Conservation (phyloP, 106 monocot species). For the Dactylorhiza incarnata region DNA sequence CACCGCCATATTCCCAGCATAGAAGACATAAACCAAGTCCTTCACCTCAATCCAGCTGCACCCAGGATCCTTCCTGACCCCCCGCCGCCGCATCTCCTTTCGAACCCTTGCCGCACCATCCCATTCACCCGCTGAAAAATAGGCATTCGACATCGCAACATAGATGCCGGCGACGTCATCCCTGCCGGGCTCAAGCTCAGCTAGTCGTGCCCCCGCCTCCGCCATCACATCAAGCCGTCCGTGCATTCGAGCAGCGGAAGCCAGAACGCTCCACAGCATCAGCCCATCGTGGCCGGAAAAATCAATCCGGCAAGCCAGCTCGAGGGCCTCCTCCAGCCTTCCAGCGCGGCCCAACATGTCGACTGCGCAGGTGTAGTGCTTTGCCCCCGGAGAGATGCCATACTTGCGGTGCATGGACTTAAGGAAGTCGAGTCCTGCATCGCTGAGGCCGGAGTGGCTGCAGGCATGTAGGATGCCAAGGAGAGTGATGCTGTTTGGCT, state of each 20-base stretch:
- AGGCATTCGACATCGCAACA: conserved; percentile 65
- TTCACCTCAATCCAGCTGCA: conserved; percentile 7
- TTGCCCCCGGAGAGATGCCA: conserved; percentile 36
- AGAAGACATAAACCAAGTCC: conserved; percentile 49
- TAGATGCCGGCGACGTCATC: conserved; percentile 60
- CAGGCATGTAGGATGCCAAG: conserved; percentile 77
- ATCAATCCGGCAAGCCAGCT: conserved; percentile 26
- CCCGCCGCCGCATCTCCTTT: conserved; percentile 46
- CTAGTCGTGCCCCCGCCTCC: conserved; percentile 34
- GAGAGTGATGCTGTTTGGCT: conserved; percentile 63
- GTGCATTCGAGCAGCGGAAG: conserved; percentile 42
- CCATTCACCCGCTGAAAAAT: conserved; percentile 37
- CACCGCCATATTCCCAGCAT: conserved; percentile 31
- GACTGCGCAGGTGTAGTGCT: conserved; percentile 75
- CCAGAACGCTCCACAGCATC: conserved; percentile 71
- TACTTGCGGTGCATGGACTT: conserved; percentile 38
- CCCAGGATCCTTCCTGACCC: conserved; percentile 63
- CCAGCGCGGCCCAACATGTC: conserved; percentile 91
- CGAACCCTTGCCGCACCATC: conserved; percentile 34
- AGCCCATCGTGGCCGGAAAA: conserved; percentile 37
- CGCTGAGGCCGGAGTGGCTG: conserved; percentile 62
- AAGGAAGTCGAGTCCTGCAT: conserved; percentile 46
- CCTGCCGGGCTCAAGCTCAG: conserved; percentile 16
- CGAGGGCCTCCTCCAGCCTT: conserved; percentile 54
- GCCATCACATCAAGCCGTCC: conserved; percentile 42